Conservation (phyloP, 768 basidiomycete species). For the Mycena sanguinolenta region DNA sequence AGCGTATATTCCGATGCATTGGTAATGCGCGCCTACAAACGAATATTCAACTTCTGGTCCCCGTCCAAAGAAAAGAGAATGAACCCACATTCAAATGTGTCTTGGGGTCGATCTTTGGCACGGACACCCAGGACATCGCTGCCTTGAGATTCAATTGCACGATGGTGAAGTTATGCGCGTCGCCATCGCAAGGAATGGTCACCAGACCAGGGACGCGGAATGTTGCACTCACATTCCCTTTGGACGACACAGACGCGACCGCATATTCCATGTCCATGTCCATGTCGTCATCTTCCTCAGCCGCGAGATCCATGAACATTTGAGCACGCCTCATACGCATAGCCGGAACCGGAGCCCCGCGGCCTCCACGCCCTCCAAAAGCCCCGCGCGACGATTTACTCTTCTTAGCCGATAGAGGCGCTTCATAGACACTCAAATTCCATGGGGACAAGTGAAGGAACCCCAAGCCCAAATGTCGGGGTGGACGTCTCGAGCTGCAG, state of each 20-base stretch:
- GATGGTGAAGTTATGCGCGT: constrained; percentile 50
- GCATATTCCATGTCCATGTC: constrained; percentile 12
- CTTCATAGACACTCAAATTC: constrained; percentile 40
- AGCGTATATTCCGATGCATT: constrained; percentile 57
- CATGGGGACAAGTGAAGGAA: constrained; percentile 52
- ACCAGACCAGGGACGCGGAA: constrained; percentile 50
- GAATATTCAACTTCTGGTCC: constrained; percentile 1
- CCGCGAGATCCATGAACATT: not conserved
- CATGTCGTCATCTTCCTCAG: not conserved
- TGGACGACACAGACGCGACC: constrained; percentile 38
- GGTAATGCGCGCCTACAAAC: constrained; percentile 50
- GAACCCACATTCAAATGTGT: constrained; percentile 47
- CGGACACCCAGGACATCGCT: constrained; percentile 51
- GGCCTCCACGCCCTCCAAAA: too few relatives aligned
- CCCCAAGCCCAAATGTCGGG: constrained; percentile 51
- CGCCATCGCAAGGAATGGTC: constrained; percentile 48
- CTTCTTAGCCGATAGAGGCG: too few relatives aligned
- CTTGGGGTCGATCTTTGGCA: constrained; percentile 52
- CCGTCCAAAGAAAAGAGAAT: not conserved
- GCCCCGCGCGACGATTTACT: not conserved
- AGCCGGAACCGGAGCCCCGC: too few relatives aligned
- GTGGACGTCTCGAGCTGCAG: constrained; percentile 55
- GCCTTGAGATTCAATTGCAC: constrained; percentile 48
- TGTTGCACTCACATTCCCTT: constrained; percentile 48
- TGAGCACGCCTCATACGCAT: too few relatives aligned